A percentile compares a stretch with the other conserved stretches of the same genome.
Evolutionary conservation across 768 basidiomycete species (phyloP).

Genomic region (Chiua virens): DNA sequence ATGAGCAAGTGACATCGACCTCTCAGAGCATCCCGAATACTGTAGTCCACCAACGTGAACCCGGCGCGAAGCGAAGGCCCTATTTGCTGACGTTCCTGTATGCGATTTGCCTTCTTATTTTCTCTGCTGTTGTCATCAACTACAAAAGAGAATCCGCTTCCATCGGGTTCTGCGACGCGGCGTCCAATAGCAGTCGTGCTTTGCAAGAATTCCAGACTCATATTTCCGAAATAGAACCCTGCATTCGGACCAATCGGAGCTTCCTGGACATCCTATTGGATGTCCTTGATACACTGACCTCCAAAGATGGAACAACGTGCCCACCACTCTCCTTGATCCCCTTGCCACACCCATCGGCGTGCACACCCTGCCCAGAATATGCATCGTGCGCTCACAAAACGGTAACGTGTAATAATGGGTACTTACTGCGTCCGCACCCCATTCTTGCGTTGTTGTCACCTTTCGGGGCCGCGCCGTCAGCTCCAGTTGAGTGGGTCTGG

Average conservation of each 20-base stretch:
- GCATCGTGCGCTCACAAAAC: conserved; percentile 56
- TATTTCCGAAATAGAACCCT: conserved; percentile 50
- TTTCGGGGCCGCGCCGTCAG: conserved; percentile 38
- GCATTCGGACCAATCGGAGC: conserved; percentile 56
- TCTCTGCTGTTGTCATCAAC: conserved; percentile 37
- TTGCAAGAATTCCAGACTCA: conserved; percentile 49
- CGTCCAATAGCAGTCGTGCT: conserved; percentile 54
- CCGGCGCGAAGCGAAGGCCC: conserved; percentile 19
- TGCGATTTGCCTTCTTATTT: conserved; percentile 35
- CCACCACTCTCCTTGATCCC: conserved; percentile 56
- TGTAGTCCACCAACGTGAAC: conserved; percentile 15
- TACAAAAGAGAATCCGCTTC: conserved; percentile 68
- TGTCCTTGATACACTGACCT: conserved; percentile 25
- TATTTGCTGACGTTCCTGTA: conserved; percentile 45
- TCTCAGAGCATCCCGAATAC: conserved; percentile 41
- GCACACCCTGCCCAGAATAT: conserved; percentile 73
- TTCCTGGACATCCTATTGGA: conserved; percentile 37
- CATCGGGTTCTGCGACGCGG: conserved; percentile 78
- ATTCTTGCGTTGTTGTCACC: conserved; percentile 47
- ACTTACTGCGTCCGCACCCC: conserved; percentile 62
- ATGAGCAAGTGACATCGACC: conserved; percentile 32
- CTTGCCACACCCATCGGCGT: conserved; percentile 56
- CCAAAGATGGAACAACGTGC: conserved; percentile 43
- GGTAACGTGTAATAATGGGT: conserved; percentile 68
- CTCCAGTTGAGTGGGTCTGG: conserved; percentile 44